Conservation (phyloP, 2,329 filamentous ascomycete species). For the Colletotrichum somersetense region DNA sequence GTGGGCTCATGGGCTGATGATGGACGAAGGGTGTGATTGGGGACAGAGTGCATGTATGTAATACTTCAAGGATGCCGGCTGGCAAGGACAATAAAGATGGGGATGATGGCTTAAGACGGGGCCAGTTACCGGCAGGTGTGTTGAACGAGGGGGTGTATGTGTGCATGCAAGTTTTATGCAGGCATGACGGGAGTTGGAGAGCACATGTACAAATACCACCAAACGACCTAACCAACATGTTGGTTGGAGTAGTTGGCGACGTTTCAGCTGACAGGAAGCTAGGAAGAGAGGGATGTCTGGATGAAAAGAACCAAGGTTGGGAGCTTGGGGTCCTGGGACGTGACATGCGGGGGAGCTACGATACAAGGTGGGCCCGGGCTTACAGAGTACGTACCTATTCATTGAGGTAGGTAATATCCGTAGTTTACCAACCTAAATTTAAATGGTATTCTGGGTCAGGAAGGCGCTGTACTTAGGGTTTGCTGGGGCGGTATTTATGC, state of each 20-base stretch:
- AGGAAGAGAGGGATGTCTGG: too few species aligned
- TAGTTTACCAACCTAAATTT: background rate
- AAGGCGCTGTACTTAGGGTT: background rate
- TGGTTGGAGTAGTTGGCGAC: conserved; percentile 25
- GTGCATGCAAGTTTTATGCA: conserved; percentile 3
- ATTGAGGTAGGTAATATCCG: too few species aligned
- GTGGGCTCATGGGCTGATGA: background rate
- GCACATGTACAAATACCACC: background rate
- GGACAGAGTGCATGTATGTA: background rate
- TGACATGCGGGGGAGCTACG: conserved; percentile 3
- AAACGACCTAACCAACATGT: background rate
- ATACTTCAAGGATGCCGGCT: background rate
- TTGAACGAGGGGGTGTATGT: background rate
- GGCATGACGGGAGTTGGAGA: background rate
- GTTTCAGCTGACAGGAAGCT: conserved; percentile 12
- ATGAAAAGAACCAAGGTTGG: background rate
- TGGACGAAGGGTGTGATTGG: background rate
- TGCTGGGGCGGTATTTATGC: background rate
- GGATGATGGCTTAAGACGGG: background rate
- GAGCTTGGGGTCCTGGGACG: background rate
- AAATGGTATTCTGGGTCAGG: background rate
- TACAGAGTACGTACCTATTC: background rate
- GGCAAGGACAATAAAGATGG: background rate
- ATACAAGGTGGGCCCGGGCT: background rate
- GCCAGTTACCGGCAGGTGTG: background rate